These are phyloP conservation scores for Grosmannia clavigera DNA, from an alignment of 2,329 filamentous ascomycete genomes.

Conservation along the genomic window DNA sequence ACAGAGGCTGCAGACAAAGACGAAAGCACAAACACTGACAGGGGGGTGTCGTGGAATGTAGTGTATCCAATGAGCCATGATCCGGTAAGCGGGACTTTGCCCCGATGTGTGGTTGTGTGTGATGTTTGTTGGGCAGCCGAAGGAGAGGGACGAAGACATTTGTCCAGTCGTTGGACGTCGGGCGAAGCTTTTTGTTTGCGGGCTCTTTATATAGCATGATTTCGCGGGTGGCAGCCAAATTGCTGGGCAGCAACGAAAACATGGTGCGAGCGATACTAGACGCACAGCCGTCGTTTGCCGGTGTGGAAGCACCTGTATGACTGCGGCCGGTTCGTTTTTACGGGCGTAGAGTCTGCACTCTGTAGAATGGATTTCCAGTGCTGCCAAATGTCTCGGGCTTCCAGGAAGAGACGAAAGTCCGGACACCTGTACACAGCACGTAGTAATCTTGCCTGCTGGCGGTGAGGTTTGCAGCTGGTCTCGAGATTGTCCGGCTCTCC, in stretches of 20 bases:
- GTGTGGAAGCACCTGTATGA: neutral
- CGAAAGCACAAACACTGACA: too few species aligned
- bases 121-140: too few species aligned
- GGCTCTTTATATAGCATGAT: too few species aligned
- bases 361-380: neutral
- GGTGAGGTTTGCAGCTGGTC: too few species aligned
- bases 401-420: neutral
- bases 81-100: neutral
- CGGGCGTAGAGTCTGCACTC: neutral
- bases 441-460: neutral
- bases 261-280: neutral
- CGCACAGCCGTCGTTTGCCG: too few species aligned
- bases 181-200: too few species aligned
- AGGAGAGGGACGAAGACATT: too few species aligned
- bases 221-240: too few species aligned
- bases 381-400: neutral
- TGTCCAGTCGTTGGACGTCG: too few species aligned
- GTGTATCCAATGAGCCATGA: neutral
- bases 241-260: too few species aligned
- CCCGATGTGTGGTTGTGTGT: neutral
- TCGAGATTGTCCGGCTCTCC: too few species aligned
- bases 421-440: neutral
- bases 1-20: too few species aligned
- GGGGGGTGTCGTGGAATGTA: neutral
- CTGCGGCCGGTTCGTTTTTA: neutral